Base-by-base conservation (phyloP, 345 rosid species). In the Cochlearia excelsa region DNA sequence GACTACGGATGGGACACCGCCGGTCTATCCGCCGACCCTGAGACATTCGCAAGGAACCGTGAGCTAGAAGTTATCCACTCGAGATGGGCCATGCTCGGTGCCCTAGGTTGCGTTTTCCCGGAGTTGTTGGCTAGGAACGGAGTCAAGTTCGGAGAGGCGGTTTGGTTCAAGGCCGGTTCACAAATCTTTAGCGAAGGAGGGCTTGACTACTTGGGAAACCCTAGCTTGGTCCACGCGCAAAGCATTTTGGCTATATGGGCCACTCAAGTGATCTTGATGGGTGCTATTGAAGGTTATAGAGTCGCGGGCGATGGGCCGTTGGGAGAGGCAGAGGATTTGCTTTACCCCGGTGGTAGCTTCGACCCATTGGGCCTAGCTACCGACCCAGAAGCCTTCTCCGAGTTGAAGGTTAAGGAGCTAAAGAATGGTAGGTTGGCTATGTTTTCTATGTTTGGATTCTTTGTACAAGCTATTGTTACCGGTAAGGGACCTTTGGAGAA, bases 401-500 rank as follows among this genome's bases (percentile, higher is more conserved):
- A 85, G 81, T 65, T 88, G 5, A 88, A 88, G 79, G 92, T 85
- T 10, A 88, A 83, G 80, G 96, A 88, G 66, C 37, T 84, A 0
- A 16, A 16, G 23, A 16, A 16, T 16, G 23, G 23, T 16, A 16
- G 23, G 23, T 16, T 16, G 23, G 92, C 92, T 49, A 87, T 84
- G 93, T 88, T 88, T 77, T 85, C 90, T 3, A 81, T 88, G 95
- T 88, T 83, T 4, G 92, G 93, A 46, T 82, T 85, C 86, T 88
- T 80, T 3, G 93, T 85, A 42, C 90, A 85, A 66, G 97, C 97
- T 54, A 89, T 82, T 4, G 96, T 88, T 7, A 88, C 94, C 0
- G 88, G 94, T 29, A 85, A 86, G 75, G 88, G 93, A 5, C 94
- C 94, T 0, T 29, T 85, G 61, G 86, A 84, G 77, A 88, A 83